A percentile compares a stretch with the other conserved stretches of the same genome.
phyloP scores from a whole-genome alignment of 768 basidiomycete species.

The Russula foetens region DNA sequence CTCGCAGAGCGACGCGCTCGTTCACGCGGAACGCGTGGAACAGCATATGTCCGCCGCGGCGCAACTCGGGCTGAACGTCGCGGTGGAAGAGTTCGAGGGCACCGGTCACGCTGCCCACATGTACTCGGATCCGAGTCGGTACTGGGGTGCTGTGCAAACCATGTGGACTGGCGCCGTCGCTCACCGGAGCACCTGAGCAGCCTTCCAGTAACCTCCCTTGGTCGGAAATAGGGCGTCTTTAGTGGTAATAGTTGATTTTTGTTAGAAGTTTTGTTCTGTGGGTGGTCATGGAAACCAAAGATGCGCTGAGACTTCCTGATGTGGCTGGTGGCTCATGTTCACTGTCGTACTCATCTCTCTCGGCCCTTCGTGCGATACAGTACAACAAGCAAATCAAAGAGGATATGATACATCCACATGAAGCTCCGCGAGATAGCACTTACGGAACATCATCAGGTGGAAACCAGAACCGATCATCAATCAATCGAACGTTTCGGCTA shows the following conservation, averaged over 20 bases:
- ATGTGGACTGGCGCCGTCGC: constrained; percentile 16
- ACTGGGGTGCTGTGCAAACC: constrained; percentile 16
- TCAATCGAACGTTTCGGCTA: too few relatives aligned
- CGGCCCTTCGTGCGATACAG: neutral
- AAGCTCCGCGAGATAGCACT: neutral
- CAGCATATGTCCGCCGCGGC: constrained; percentile 14
- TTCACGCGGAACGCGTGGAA: constrained; percentile 8
- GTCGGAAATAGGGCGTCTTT: neutral
- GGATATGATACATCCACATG: too few relatives aligned
- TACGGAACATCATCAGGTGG: neutral
- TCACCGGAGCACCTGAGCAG: neutral
- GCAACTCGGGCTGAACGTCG: constrained; percentile 16
- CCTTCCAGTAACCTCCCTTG: neutral
- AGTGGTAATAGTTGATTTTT: neutral
- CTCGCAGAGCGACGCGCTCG: constrained; percentile 19
- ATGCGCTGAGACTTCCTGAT: too few relatives aligned
- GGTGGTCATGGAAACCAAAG: too few relatives aligned
- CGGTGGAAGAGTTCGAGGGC: constrained; percentile 16
- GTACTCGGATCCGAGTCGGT: constrained; percentile 16
- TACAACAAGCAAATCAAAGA: neutral
- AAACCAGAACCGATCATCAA: too few relatives aligned
- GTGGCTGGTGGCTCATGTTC: too few relatives aligned
- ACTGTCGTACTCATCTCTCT: neutral
- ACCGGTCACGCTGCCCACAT: constrained; percentile 19
- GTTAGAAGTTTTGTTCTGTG: too few relatives aligned